Evolutionary conservation across 192 early-diverging fungal species (phyloP).

Genomic region (Spizellomyces sp.): DNA sequence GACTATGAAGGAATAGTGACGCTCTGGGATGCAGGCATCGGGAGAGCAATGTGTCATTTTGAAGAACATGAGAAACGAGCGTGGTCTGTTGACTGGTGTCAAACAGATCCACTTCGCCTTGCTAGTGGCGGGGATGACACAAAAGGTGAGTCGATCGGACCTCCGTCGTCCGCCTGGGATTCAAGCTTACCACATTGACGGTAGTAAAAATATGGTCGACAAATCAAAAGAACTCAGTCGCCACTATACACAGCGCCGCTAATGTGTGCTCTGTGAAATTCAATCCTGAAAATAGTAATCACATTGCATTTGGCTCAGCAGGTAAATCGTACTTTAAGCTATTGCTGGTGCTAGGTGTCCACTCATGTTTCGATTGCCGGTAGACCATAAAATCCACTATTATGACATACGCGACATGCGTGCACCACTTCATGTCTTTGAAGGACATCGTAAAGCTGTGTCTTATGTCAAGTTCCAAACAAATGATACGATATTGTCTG

Average conservation of each 20-base stretch:
- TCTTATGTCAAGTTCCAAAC: slow-evolving; percentile 90
- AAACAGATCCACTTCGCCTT: slow-evolving; percentile 73
- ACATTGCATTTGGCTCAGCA: slow-evolving; percentile 87
- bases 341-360: not conserved
- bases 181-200: slow-evolving; percentile 3
- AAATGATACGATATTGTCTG: slow-evolving; percentile 80
- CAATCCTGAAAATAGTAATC: slow-evolving; percentile 72
- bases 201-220: slow-evolving; percentile 89
- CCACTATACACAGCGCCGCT: slow-evolving; percentile 81
- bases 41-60: slow-evolving; percentile 62
- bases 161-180: slow-evolving; percentile 8
- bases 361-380: not conserved
- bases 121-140: slow-evolving; percentile 93
- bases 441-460: slow-evolving; percentile 91
- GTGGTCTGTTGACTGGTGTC: slow-evolving; percentile 90
- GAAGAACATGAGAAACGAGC: slow-evolving; percentile 92
- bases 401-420: slow-evolving; percentile 82
- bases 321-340: slow-evolving; percentile 38
- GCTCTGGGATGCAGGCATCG: slow-evolving; percentile 83
- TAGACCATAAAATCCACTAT: slow-evolving; percentile 90
- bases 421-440: slow-evolving; percentile 71
- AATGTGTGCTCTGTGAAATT: slow-evolving; percentile 95
- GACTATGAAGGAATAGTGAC: slow-evolving; percentile 93
- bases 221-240: slow-evolving; percentile 68
- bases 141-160: slow-evolving; percentile 46